These are phyloP conservation scores for Juglanconis sp. DNA, from an alignment of 2,329 filamentous ascomycete species.

Conservation along the genomic window DNA sequence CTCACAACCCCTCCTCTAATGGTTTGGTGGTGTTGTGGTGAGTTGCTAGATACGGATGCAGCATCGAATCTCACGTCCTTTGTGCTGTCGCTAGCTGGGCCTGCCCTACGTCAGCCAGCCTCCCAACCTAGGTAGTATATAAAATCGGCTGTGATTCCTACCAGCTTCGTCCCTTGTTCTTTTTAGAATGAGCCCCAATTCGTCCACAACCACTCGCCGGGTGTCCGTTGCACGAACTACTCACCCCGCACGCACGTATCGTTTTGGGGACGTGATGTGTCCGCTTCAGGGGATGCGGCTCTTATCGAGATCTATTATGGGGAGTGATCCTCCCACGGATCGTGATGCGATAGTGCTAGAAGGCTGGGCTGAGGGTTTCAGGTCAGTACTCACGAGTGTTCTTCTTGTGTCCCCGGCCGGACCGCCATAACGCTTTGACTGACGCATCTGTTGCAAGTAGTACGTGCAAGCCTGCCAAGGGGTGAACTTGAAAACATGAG, in stretches of 20 bases:
- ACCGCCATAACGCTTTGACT: not conserved
- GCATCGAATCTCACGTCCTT: not conserved
- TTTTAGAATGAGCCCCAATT: not conserved
- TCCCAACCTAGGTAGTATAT: not conserved
- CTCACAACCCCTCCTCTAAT: too few species aligned
- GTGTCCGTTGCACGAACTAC: not conserved
- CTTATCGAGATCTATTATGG: not conserved
- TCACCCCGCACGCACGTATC: not conserved
- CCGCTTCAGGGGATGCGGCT: constrained; percentile 2
- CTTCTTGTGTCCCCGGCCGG: not conserved
- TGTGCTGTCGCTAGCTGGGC: not conserved
- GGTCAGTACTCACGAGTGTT: not conserved
- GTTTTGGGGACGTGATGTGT: constrained; percentile 2
- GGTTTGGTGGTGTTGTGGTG: too few species aligned
- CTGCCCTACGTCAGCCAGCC: not conserved
- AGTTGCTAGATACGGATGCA: not conserved
- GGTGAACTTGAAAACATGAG: not conserved
- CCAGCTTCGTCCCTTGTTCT: not conserved
- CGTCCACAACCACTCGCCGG: not conserved
- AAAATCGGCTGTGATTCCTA: not conserved
- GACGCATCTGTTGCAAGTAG: not conserved
- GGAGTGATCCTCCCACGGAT: constrained; percentile 2
- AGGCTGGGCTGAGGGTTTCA: constrained; percentile 17
- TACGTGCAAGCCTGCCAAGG: not conserved
- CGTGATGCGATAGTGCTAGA: constrained; percentile 10